Conservation (phyloP, 164 flowering plant species). For the Kingdonia uniflora region DNA sequence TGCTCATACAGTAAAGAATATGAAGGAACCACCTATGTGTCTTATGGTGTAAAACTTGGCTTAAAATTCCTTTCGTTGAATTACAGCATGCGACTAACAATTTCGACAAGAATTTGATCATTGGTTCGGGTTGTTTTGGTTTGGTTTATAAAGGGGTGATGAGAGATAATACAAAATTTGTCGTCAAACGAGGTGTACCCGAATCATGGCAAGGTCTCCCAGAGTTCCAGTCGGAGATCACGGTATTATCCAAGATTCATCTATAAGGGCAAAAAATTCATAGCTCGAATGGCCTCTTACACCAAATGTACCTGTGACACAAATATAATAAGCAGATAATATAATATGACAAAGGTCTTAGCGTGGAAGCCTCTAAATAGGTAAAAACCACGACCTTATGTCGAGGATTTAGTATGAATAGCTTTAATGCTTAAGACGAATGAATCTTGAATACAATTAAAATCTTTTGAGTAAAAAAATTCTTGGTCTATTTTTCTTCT, state of each 20-base stretch:
- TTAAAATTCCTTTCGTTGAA: slow-evolving; percentile 58
- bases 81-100: slow-evolving; percentile 49
- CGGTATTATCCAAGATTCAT: slow-evolving; percentile 56
- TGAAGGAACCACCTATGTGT: slow-evolving; percentile 31
- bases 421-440: no score
- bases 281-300: no score
- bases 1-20: slow-evolving; percentile 45
- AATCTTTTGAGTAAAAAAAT: no score
- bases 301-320: no score
- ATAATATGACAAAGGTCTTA: no score
- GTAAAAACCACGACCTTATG: no score
- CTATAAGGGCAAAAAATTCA: no score
- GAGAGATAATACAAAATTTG: slow-evolving; percentile 47
- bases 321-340: no score
- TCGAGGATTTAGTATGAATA: no score
- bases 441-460: no score
- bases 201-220: slow-evolving; percentile 76
- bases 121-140: slow-evolving; percentile 87
- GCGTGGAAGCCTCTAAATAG: no score
- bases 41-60: slow-evolving; percentile 30
- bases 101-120: slow-evolving; percentile 41
- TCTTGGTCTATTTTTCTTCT: no score
- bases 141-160: slow-evolving; percentile 67
- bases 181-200: slow-evolving; percentile 64
- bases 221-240: slow-evolving; percentile 73